phyloP scores from a whole-genome alignment of 805 yeast genomes.

The Saturnispora quitensis region DNA sequence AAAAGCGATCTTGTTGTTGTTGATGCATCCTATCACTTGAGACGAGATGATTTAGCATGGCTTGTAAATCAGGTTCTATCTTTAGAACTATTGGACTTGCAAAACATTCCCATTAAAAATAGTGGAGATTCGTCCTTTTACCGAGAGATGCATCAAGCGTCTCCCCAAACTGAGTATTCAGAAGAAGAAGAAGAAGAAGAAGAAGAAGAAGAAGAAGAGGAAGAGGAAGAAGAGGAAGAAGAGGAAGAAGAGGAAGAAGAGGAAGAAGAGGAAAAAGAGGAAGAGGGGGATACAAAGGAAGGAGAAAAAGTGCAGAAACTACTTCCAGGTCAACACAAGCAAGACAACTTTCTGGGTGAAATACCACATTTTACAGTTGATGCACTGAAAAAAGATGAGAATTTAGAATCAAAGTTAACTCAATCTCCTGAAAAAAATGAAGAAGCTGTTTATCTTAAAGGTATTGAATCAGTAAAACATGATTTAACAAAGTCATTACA shows the following conservation, averaged over 20 bases:
- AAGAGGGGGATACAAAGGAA: neutral
- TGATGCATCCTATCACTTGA: slow-evolving; percentile 5
- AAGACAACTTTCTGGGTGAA: slow-evolving; percentile 17
- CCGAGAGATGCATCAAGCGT: neutral
- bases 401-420: neutral
- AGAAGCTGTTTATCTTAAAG: slow-evolving; percentile 1
- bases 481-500: slow-evolving; percentile 3
- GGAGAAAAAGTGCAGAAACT: neutral
- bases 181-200: neutral
- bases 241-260: neutral
- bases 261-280: neutral
- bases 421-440: neutral
- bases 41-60: neutral
- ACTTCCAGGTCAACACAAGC: slow-evolving; percentile 17
- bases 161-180: neutral
- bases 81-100: neutral
- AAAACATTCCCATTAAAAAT: neutral
- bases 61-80: neutral
- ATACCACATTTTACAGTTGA: slow-evolving; percentile 16
- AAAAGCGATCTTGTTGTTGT: slow-evolving; percentile 2
- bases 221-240: neutral
- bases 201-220: neutral
- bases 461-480: neutral
- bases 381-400: neutral
- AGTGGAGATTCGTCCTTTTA: neutral